phyloP scores from a whole-genome alignment of 78 protist species.

The Dictyostelium capitatum region DNA sequence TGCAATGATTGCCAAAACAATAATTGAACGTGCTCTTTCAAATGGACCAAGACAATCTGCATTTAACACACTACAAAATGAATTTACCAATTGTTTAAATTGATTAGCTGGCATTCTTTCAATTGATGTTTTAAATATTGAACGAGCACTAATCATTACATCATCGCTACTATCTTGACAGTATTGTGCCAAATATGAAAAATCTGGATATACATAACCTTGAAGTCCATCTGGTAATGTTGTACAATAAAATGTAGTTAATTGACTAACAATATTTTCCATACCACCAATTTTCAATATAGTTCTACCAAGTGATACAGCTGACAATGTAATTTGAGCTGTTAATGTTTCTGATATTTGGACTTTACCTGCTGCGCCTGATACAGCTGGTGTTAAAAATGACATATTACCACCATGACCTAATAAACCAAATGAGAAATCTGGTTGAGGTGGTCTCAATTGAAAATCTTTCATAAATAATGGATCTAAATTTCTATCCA shows the following conservation, averaged over 20 bases:
- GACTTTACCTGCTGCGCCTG: constrained; percentile 24
- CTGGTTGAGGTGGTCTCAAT: constrained; percentile 76
- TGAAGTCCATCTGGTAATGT: constrained; percentile 49
- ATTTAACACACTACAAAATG: constrained; percentile 9
- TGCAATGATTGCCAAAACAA: constrained; percentile 69
- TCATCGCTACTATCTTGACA: constrained; percentile 72
- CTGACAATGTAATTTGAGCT: constrained; percentile 63
- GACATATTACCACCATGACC: constrained; percentile 69
- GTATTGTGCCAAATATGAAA: constrained; percentile 36
- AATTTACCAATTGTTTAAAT: constrained; percentile 31
- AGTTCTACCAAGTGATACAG: constrained; percentile 54
- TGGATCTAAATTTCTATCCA: constrained; percentile 60
- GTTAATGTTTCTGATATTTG: constrained; percentile 61
- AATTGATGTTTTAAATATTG: constrained; percentile 49
- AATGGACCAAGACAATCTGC: constrained; percentile 16
- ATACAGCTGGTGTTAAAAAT: constrained; percentile 41
- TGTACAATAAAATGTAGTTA: constrained; percentile 55
- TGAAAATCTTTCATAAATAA: constrained; percentile 74
- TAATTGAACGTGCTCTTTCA: constrained; percentile 62
- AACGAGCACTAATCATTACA: constrained; percentile 63
- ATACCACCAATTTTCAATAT: constrained; percentile 56
- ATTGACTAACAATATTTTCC: constrained; percentile 54
- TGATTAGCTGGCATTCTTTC: constrained; percentile 38
- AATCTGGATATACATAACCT: constrained; percentile 70
- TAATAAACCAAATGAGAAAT: constrained; percentile 70